phyloP scores from a whole-genome alignment of 2,329 filamentous ascomycete genomes.

The Cladophialophora immunda region DNA sequence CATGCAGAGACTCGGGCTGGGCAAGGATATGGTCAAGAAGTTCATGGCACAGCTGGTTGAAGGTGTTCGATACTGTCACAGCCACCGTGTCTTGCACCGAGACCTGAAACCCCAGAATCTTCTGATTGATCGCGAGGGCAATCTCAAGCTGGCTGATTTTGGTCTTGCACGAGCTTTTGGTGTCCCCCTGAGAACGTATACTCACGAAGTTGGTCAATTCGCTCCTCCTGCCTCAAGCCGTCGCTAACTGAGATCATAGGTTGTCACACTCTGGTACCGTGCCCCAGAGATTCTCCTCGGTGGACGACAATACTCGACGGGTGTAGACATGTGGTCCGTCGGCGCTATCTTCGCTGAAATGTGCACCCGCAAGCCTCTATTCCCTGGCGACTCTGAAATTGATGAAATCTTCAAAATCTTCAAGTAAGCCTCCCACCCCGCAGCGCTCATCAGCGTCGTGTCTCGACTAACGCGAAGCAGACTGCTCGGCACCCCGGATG shows the following conservation, averaged over 20 bases:
- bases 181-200: slow-evolving; percentile 89
- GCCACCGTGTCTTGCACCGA: slow-evolving; percentile 84
- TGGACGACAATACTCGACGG: slow-evolving; percentile 90
- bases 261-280: slow-evolving; percentile 67
- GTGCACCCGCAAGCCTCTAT: slow-evolving; percentile 91
- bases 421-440: slow-evolving; percentile 64
- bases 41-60: slow-evolving; percentile 90
- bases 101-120: slow-evolving; percentile 92
- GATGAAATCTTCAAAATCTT: slow-evolving; percentile 97
- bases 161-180: slow-evolving; percentile 89
- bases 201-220: slow-evolving; percentile 72
- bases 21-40: slow-evolving; percentile 84
- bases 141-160: slow-evolving; percentile 90
- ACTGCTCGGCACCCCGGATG: slow-evolving; percentile 82
- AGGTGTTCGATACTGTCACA: slow-evolving; percentile 87
- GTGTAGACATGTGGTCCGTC: slow-evolving; percentile 95
- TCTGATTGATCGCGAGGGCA: slow-evolving; percentile 84
- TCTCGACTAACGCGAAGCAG: slow-evolving; percentile 52
- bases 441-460: slow-evolving; percentile 1
- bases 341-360: slow-evolving; percentile 97
- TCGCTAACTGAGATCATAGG: slow-evolving; percentile 26
- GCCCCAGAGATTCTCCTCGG: slow-evolving; percentile 89
- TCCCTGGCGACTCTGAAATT: slow-evolving; percentile 91
- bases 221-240: background rate
- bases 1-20: slow-evolving; percentile 74